These are phyloP conservation scores for Ilex paraguariensis DNA, from an alignment of 305 asterid species.

Conservation along the genomic window DNA sequence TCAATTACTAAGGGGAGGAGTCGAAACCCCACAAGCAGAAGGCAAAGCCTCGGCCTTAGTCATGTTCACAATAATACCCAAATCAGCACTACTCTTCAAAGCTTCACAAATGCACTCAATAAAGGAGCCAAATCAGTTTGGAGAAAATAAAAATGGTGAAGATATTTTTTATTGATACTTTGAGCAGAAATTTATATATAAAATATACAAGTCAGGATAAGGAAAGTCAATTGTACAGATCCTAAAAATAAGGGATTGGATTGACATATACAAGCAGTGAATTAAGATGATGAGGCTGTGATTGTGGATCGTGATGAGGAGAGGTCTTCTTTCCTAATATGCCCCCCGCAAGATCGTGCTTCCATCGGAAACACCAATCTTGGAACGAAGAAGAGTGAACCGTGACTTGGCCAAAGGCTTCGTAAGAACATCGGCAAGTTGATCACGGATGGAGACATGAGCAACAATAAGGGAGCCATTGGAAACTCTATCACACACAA, in stretches of 20 bases:
- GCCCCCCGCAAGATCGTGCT: constrained; percentile 10
- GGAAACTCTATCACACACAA: neutral
- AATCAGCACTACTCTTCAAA: neutral
- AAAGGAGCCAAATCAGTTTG: too few species aligned
- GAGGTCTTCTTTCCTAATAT: neutral
- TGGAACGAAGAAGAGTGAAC: neutral
- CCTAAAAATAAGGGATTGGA: too few species aligned
- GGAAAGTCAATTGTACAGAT: too few species aligned
- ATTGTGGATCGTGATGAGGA: too few species aligned
- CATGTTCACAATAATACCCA: constrained; percentile 16
- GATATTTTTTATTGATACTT: too few species aligned
- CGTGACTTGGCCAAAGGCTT: neutral
- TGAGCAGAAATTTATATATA: too few species aligned
- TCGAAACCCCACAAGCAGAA: constrained; percentile 11
- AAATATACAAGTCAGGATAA: too few species aligned
- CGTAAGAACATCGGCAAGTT: neutral
- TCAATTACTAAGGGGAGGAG: constrained; percentile 18
- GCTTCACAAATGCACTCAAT: constrained; percentile 13
- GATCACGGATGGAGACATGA: neutral
- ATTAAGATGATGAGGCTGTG: too few species aligned
- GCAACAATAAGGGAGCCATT: neutral
- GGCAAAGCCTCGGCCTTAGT: constrained; percentile 13
- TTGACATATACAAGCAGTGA: neutral
- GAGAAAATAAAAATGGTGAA: too few species aligned
- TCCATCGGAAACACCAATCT: constrained; percentile 8